Percentiles rank a stretch among this genome's conserved stretches.
These are phyloP conservation scores for Diaporthe citrichinensis DNA, from an alignment of 2,329 filamentous ascomycete genomes.

Conservation along the genomic window DNA sequence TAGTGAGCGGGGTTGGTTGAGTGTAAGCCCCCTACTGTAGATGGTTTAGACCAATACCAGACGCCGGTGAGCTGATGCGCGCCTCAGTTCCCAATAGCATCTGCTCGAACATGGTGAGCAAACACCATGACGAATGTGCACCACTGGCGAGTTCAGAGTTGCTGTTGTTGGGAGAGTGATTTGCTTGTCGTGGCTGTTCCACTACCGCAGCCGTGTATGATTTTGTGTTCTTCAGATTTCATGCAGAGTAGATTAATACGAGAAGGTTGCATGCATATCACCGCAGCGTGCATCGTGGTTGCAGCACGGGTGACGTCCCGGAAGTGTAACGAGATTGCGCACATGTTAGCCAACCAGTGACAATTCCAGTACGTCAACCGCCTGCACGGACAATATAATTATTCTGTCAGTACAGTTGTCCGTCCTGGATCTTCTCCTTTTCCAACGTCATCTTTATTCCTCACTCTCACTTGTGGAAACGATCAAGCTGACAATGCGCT, in stretches of 20 bases:
- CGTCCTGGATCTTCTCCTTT: not conserved
- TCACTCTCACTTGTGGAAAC: not conserved
- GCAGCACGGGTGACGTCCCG: not conserved
- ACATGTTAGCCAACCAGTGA: not conserved
- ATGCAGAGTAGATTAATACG: not conserved
- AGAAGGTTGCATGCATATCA: not conserved
- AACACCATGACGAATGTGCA: not conserved
- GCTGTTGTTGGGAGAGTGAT: not conserved
- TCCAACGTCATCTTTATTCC: not conserved
- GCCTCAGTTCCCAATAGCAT: not conserved
- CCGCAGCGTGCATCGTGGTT: not conserved
- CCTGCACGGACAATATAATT: not conserved
- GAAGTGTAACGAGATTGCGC: slow-evolving; percentile 11
- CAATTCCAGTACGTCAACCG: not conserved
- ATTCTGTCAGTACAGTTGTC: not conserved
- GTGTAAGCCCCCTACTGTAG: not conserved
- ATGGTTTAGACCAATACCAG: not conserved
- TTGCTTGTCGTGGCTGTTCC: not conserved
- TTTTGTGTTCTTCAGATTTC: not conserved
- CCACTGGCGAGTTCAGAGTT: too few relatives aligned
- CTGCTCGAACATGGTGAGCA: not conserved
- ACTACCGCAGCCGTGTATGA: not conserved
- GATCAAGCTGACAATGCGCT: not conserved
- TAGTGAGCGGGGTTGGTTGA: slow-evolving; percentile 11
- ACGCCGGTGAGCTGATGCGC: not conserved